A percentile compares a stretch with the other conserved stretches of the same genome.
phyloP scores from a whole-genome alignment of 2,329 filamentous ascomycete genomes.

The Fusarium mangiferae region DNA sequence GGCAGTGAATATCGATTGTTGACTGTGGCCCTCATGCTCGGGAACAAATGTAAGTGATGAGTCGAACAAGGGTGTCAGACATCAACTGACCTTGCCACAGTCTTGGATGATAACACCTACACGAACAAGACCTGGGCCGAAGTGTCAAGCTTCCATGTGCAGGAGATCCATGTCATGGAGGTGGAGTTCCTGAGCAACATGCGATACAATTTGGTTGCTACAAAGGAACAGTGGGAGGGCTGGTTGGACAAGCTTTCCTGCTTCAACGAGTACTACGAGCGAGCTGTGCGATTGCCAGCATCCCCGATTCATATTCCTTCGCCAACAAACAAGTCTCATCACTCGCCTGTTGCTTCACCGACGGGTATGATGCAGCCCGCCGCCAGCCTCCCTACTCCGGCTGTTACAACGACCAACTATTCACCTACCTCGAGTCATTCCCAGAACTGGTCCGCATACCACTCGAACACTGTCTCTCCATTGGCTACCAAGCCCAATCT shows the following conservation, averaged over 20 bases:
- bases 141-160: conserved; percentile 91
- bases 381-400: conserved; percentile 50
- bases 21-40: conserved; percentile 95
- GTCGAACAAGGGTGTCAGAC: not conserved
- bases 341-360: conserved; percentile 63
- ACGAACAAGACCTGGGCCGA: conserved; percentile 99
- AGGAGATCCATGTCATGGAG: conserved; percentile 98
- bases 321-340: conserved; percentile 51
- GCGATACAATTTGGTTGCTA: conserved; percentile 91
- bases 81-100: conserved; percentile 54
- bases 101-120: conserved; percentile 98
- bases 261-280: conserved; percentile 85
- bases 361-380: conserved; percentile 49
- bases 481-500: conserved; percentile 59
- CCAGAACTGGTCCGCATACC: conserved; percentile 54
- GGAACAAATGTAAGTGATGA: conserved; percentile 83
- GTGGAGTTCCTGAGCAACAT: conserved; percentile 99
- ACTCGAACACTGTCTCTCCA: conserved; percentile 58
- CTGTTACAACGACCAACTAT: conserved; percentile 46
- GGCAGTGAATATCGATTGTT: conserved; percentile 94
- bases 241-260: conserved; percentile 87
- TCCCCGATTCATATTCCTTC: conserved; percentile 57
- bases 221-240: conserved; percentile 83
- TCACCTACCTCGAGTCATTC: conserved; percentile 54
- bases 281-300: conserved; percentile 62